Percentiles rank a stretch among this genome's conserved stretches.
phyloP scores from a whole-genome alignment of 108 stramenopile genomes.

The Seminavis robusta region DNA sequence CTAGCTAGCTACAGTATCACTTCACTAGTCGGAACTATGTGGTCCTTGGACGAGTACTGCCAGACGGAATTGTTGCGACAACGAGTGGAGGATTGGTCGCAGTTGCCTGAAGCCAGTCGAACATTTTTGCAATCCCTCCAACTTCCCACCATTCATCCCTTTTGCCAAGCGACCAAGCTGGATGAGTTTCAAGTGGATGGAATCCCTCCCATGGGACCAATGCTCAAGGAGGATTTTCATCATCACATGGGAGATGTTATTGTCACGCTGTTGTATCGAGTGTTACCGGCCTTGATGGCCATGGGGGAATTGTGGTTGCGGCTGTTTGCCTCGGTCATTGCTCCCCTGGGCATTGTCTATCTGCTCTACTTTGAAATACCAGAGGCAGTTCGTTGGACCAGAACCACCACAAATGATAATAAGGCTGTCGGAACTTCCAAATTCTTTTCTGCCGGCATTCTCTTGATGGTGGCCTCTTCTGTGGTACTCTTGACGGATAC shows the following conservation, averaged over 20 bases:
- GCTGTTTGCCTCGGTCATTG: conserved; percentile 44
- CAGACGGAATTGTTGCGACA: too few relatives aligned
- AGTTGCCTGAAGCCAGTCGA: neutral
- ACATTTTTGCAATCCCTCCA: conserved; percentile 9
- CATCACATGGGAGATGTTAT: conserved; percentile 12
- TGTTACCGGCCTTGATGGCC: conserved; percentile 45
- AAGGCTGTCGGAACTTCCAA: neutral
- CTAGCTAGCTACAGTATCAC: too few relatives aligned
- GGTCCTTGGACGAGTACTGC: conserved; percentile 35
- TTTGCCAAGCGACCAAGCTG: conserved; percentile 11
- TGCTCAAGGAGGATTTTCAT: conserved; percentile 6
- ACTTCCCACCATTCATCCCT: conserved; percentile 33
- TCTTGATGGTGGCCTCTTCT: conserved; percentile 49
- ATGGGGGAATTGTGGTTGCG: conserved; percentile 82
- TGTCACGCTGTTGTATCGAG: conserved; percentile 15
- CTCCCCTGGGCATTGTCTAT: conserved; percentile 30
- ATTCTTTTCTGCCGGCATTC: neutral
- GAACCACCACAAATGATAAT: neutral
- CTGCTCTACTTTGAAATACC: conserved; percentile 10
- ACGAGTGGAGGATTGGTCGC: neutral
- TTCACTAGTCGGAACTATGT: conserved; percentile 5
- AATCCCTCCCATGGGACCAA: conserved; percentile 42
- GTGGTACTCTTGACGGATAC: conserved; percentile 71
- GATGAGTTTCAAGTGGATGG: conserved; percentile 1
- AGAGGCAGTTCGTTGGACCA: neutral